These are phyloP conservation scores for Ulmus americana DNA, from an alignment of 331 rosid genomes.

Conservation along the genomic window DNA sequence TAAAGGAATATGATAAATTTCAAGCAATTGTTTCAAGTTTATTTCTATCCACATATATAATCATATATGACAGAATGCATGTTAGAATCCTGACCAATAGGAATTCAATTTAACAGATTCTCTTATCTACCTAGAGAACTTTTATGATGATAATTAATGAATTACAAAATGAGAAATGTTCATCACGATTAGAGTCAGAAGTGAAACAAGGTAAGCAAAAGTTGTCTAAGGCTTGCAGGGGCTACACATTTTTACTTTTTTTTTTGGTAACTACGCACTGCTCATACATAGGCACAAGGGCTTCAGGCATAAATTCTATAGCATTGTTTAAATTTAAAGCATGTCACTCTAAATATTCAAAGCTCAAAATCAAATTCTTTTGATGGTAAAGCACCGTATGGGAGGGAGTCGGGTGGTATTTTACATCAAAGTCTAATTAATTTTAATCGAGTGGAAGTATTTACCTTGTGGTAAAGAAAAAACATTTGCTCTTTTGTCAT, in stretches of 20 bases:
- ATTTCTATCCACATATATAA: background rate
- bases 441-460: background rate
- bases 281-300: too few species aligned
- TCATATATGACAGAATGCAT: background rate
- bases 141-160: background rate
- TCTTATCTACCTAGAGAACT: background rate
- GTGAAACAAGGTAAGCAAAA: background rate
- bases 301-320: too few species aligned
- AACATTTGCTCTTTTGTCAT: background rate
- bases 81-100: background rate
- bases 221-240: background rate
- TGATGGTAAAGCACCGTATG: background rate
- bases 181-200: background rate
- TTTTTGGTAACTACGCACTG: too few species aligned
- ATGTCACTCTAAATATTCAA: background rate
- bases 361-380: background rate
- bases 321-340: background rate
- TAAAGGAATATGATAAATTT: background rate
- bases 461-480: background rate
- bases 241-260: too few species aligned
- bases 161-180: background rate
- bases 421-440: background rate
- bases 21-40: slow-evolving; percentile 6
- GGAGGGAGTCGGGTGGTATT: background rate
- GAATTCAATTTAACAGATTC: background rate